Evolutionary conservation across 2,329 filamentous ascomycete genomes (phyloP).

Genomic region (Scedosporium aurantiacum): DNA sequence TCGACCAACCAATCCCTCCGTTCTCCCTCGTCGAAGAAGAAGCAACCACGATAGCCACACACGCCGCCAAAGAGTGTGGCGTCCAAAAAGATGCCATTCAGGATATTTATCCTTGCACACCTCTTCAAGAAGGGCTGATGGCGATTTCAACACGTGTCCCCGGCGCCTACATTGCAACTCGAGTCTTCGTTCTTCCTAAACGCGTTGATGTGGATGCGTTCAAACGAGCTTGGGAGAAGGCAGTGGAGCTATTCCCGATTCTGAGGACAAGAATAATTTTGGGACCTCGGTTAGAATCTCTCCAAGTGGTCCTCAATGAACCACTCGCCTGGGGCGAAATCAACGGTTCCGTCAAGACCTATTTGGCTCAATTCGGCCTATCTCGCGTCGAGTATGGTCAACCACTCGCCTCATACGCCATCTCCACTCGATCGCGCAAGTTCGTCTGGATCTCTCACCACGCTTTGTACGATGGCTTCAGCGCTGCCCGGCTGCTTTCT

Average conservation of each 20-base stretch:
- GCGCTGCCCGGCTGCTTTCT: background rate
- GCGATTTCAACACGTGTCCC: slow-evolving; percentile 9
- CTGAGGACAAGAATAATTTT: slow-evolving; percentile 12
- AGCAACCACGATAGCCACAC: no score
- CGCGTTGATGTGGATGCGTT: slow-evolving; percentile 8
- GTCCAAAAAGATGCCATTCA: slow-evolving; percentile 8
- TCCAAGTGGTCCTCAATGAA: slow-evolving; percentile 30
- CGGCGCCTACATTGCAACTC: slow-evolving; percentile 11
- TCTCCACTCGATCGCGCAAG: no score
- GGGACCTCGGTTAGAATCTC: no score
- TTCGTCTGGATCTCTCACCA: slow-evolving; percentile 20
- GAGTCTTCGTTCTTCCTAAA: slow-evolving; percentile 11
- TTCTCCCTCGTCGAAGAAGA: no score
- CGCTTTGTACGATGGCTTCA: slow-evolving; percentile 20
- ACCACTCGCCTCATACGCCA: no score
- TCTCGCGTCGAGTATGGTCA: no score
- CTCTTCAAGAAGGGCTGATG: slow-evolving; percentile 13
- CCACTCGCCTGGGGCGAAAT: slow-evolving; percentile 22
- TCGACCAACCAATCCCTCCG: no score
- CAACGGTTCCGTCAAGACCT: no score
- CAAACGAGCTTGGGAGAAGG: slow-evolving; percentile 10
- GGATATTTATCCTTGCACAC: slow-evolving; percentile 14
- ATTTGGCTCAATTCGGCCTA: no score
- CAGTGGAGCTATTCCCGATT: slow-evolving; percentile 8
- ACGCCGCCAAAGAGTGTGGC: slow-evolving; percentile 10